Conservation (phyloP, 2,329 filamentous ascomycete genomes). For the Dryadomyces quercus-mongolicae region DNA sequence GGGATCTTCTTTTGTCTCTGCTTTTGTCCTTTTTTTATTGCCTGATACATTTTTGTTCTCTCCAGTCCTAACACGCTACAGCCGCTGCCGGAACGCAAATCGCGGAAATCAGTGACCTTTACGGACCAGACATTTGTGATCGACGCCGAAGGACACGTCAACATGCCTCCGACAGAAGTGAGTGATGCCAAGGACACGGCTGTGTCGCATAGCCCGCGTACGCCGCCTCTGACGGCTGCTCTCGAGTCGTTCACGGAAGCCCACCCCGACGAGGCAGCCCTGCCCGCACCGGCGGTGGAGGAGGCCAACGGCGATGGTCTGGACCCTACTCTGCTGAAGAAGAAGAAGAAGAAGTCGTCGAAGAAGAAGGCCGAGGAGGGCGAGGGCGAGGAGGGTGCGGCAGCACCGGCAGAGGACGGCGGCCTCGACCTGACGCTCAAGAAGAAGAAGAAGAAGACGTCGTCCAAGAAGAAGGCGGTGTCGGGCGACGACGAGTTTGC, state of each 20-base stretch:
- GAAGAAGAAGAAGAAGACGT: conserved; percentile 74
- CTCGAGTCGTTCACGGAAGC: conserved; percentile 43
- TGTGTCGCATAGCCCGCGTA: conserved; percentile 64
- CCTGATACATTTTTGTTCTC: background rate
- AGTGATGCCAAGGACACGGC: conserved; percentile 72
- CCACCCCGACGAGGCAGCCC: conserved; percentile 25
- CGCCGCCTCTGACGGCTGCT: conserved; percentile 44
- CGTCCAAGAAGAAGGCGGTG: conserved; percentile 14
- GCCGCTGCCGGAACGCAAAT: conserved; percentile 11
- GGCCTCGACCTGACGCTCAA: conserved; percentile 41
- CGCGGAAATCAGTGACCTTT: conserved; percentile 76
- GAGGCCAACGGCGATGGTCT: conserved; percentile 42
- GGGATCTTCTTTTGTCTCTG: too few relatives aligned
- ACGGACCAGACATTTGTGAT: conserved; percentile 79
- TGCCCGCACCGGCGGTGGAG: conserved; percentile 22
- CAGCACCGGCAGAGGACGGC: conserved; percentile 44
- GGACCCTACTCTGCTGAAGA: conserved; percentile 48
- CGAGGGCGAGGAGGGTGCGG: conserved; percentile 38
- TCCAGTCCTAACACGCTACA: background rate
- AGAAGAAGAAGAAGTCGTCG: conserved; percentile 40
- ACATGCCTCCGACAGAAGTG: conserved; percentile 52
- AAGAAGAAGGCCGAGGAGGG: conserved; percentile 29
- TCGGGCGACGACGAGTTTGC: conserved; percentile 45
- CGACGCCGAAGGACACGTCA: conserved; percentile 79
- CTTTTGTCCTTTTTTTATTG: background rate